phyloP scores from a whole-genome alignment of 2,329 filamentous ascomycete species.

The Colletotrichum brevisporum region DNA sequence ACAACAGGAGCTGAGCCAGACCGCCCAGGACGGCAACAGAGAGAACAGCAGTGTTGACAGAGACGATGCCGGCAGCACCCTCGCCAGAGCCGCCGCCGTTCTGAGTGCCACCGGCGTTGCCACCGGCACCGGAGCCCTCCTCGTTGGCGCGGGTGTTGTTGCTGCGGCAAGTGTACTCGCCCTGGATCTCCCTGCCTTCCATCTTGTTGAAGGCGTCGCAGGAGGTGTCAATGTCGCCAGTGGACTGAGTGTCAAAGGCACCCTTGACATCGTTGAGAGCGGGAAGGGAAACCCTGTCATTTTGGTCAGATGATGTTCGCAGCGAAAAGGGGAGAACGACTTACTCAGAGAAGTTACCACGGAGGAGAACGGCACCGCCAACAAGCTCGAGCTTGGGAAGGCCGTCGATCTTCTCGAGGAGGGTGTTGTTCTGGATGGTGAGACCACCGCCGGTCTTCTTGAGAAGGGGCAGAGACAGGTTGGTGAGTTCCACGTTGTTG shows the following conservation, averaged over 20 bases:
- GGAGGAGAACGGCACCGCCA: slow-evolving; percentile 85
- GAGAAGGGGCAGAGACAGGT: slow-evolving; percentile 82
- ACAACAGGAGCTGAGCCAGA: slow-evolving; percentile 65
- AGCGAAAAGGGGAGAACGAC: neutral
- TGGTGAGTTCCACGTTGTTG: slow-evolving; percentile 74
- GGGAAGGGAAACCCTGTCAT: slow-evolving; percentile 77
- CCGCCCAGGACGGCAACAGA: slow-evolving; percentile 62
- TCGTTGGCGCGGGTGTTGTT: slow-evolving; percentile 68
- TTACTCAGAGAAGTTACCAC: slow-evolving; percentile 80
- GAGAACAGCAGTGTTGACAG: slow-evolving; percentile 63
- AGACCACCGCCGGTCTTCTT: slow-evolving; percentile 82
- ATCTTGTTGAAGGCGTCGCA: slow-evolving; percentile 69
- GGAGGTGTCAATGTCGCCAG: slow-evolving; percentile 69
- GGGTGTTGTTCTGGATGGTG: slow-evolving; percentile 91
- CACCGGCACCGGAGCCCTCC: slow-evolving; percentile 51
- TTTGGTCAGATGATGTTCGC: neutral
- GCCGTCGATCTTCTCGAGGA: slow-evolving; percentile 73
- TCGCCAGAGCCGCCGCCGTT: slow-evolving; percentile 51
- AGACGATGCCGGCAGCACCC: slow-evolving; percentile 60
- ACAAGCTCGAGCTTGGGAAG: slow-evolving; percentile 79
- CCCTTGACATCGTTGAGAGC: slow-evolving; percentile 77
- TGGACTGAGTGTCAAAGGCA: slow-evolving; percentile 78
- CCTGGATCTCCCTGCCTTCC: slow-evolving; percentile 59
- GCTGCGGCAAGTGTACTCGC: slow-evolving; percentile 64
- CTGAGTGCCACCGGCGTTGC: slow-evolving; percentile 46